These are phyloP conservation scores for Cucurbita maxima DNA, from an alignment of 306 rosid species.

Conservation along the genomic window DNA sequence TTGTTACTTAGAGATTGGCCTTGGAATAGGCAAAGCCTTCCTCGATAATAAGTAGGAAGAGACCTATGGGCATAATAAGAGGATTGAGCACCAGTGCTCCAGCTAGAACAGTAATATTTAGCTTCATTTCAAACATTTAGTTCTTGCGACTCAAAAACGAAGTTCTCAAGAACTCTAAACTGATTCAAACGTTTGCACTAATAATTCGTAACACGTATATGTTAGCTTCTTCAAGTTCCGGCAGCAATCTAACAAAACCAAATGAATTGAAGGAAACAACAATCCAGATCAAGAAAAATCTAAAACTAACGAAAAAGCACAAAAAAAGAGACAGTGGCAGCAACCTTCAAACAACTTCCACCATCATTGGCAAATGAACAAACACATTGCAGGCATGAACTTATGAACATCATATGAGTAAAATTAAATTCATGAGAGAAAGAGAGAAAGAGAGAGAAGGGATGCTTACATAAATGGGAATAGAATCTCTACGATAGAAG, in stretches of 20 bases:
- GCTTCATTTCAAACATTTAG: not conserved
- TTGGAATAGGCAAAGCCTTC: not conserved
- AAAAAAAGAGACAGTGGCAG: not conserved
- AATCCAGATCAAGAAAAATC: not conserved
- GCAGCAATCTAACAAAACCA: not conserved
- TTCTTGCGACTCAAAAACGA: not conserved
- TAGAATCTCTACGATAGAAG: slow-evolving; percentile 26
- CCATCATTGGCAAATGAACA: not conserved
- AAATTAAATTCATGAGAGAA: not conserved
- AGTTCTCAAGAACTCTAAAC: not conserved
- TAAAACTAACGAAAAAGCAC: not conserved
- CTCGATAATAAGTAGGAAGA: not conserved
- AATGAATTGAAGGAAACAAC: not conserved
- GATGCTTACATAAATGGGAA: slow-evolving; percentile 22
- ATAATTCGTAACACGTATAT: not conserved
- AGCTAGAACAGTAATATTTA: not conserved
- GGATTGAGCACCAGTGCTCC: not conserved
- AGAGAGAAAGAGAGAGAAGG: not conserved
- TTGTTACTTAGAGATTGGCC: not conserved
- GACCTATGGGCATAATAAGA: not conserved
- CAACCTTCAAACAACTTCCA: not conserved
- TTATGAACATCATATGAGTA: not conserved
- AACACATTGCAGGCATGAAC: not conserved
- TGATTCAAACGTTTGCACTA: not conserved
- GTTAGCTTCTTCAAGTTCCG: not conserved